Conservation (phyloP, 2,329 filamentous ascomycete species). For the Tolypocladium ovalisporum region DNA sequence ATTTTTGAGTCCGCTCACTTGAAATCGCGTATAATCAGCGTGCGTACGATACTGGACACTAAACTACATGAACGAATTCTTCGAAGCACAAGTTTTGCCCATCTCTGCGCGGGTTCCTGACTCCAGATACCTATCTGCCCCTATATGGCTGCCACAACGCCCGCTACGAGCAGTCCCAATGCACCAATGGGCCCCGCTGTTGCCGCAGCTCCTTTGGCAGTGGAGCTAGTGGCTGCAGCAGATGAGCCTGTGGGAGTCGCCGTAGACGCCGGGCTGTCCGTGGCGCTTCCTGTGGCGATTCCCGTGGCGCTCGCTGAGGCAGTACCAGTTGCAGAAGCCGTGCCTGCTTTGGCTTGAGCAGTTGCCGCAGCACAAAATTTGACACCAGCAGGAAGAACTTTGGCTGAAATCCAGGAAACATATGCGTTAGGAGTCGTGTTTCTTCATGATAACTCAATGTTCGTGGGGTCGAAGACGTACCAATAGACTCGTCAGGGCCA, state of each 20-base stretch:
- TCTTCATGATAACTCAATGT: neutral
- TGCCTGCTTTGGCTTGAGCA: conserved; percentile 1
- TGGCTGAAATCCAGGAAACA: neutral
- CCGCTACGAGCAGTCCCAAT: neutral
- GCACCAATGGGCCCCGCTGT: conserved; percentile 1
- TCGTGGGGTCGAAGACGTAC: conserved; percentile 8
- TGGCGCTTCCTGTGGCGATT: neutral
- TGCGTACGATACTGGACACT: too few species aligned
- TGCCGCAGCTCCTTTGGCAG: conserved; percentile 1
- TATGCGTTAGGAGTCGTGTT: neutral
- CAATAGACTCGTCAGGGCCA: conserved; percentile 9
- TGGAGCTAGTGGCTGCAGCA: neutral
- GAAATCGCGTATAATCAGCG: too few species aligned
- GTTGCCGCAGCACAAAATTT: conserved; percentile 7
- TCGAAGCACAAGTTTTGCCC: too few species aligned
- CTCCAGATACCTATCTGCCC: too few species aligned
- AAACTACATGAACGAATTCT: too few species aligned
- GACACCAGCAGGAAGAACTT: conserved; percentile 6
- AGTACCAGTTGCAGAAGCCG: neutral
- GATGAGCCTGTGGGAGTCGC: neutral
- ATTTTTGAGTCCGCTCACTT: too few species aligned
- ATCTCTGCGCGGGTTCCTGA: neutral
- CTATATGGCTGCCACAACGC: conserved; percentile 3
- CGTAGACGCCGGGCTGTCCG: too few species aligned
- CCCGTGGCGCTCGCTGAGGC: neutral